Evolutionary conservation across 164 flowering plant genomes (phyloP).

Genomic region (Saururus chinensis): DNA sequence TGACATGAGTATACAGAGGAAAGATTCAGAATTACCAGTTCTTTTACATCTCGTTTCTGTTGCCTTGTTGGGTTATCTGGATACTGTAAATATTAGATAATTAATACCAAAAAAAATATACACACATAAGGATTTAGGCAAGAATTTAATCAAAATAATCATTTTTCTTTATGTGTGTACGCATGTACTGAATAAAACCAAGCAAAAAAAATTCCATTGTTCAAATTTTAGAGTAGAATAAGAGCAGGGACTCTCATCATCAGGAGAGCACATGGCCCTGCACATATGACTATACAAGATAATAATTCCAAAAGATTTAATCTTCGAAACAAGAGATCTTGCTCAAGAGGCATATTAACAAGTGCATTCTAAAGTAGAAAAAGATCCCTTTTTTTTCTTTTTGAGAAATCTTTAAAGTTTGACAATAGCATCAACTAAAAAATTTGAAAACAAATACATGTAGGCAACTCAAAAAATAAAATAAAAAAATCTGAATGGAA

Average conservation of each 20-base stretch:
- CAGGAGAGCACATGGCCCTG: neutral
- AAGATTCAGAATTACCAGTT: conserved; percentile 40
- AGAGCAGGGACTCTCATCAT: neutral
- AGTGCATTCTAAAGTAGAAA: too few relatives aligned
- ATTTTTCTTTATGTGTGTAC: neutral
- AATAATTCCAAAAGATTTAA: too few relatives aligned
- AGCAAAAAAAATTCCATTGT: neutral
- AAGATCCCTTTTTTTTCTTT: too few relatives aligned
- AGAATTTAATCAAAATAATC: too few relatives aligned
- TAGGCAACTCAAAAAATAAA: neutral
- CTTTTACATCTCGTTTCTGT: conserved; percentile 87
- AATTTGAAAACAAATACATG: neutral
- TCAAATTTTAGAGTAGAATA: neutral
- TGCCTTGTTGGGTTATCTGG: conserved; percentile 90
- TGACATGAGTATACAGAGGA: neutral
- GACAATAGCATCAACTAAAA: neutral
- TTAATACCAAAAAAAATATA: neutral
- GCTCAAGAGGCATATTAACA: too few relatives aligned
- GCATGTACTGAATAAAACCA: neutral
- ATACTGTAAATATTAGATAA: conserved; percentile 34
- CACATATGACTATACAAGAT: neutral
- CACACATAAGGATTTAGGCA: neutral
- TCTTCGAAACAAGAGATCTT: too few relatives aligned
- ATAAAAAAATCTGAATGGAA: too few relatives aligned
- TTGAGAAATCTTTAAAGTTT: too few relatives aligned